Percentiles rank a stretch among this genome's conserved stretches.
These are phyloP conservation scores for Voacanga thouarsii DNA, from an alignment of 257 asterid species.

Conservation along the genomic window DNA sequence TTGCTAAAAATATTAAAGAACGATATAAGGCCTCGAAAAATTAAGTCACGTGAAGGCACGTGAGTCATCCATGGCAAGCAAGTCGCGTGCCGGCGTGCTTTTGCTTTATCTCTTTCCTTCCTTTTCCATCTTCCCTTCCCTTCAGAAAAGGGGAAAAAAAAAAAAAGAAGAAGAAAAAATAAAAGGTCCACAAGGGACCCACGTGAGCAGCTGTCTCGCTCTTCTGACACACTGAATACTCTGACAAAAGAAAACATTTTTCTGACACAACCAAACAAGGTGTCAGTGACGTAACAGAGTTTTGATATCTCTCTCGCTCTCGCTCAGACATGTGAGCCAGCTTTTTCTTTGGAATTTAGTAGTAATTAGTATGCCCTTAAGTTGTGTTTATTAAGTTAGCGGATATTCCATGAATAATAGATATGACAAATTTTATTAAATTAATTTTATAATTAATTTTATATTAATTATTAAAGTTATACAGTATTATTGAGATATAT, in stretches of 20 bases:
- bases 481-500: too few species aligned
- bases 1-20: not conserved
- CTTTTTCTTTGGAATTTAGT: conserved; percentile 2
- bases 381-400: too few species aligned
- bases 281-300: conserved; percentile 17
- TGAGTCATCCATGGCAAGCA: conserved; percentile 11
- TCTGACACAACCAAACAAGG: conserved; percentile 18
- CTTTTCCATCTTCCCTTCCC: not conserved
- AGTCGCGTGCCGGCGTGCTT: conserved; percentile 35
- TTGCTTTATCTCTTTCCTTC: conserved; percentile 5
- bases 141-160: not conserved
- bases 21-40: conserved; percentile 2
- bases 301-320: not conserved
- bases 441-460: too few species aligned
- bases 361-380: not conserved
- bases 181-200: conserved; percentile 18
- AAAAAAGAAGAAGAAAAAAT: not conserved
- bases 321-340: conserved; percentile 13
- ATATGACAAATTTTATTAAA: too few species aligned
- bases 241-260: conserved; percentile 23
- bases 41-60: conserved; percentile 34
- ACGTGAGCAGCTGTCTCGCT: conserved; percentile 18
- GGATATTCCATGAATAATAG: too few species aligned
- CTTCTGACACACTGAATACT: not conserved
- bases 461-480: too few species aligned